Evolutionary conservation across 2,329 filamentous ascomycete species (phyloP).

Genomic region (Colletotrichum higginsianum): DNA sequence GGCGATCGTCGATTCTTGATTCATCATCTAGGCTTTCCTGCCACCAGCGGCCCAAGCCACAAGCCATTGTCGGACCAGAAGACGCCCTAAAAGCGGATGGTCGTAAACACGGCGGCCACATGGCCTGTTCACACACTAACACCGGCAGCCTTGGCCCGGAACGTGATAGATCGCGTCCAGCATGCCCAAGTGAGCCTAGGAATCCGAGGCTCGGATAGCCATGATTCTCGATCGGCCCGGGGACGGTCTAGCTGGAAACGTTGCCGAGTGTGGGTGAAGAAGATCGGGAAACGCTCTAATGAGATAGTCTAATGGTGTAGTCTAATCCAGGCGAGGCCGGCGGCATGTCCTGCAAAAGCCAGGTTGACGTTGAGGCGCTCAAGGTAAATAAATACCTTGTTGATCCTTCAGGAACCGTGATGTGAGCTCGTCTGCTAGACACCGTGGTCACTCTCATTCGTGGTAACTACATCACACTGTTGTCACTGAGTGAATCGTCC

Average conservation of each 20-base stretch:
- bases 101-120: not conserved
- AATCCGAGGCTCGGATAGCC: too few relatives aligned
- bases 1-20: not conserved
- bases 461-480: too few relatives aligned
- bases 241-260: not conserved
- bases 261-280: not conserved
- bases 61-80: not conserved
- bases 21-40: not conserved
- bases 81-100: constrained; percentile 5
- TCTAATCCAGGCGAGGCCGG: not conserved
- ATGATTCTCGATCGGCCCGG: constrained; percentile 1
- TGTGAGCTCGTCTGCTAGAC: too few relatives aligned
- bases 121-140: constrained; percentile 12
- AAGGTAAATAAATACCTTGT: not conserved
- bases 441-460: too few relatives aligned
- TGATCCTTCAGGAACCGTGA: not conserved
- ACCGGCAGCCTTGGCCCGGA: not conserved
- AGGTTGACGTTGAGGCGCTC: not conserved
- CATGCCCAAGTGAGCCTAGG: not conserved
- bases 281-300: too few relatives aligned
- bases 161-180: not conserved
- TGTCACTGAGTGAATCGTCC: not conserved
- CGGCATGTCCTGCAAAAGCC: not conserved
- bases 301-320: not conserved
- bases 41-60: constrained; percentile 1